Percentiles rank a stretch among this genome's conserved stretches.
These are phyloP conservation scores for Colletotrichum siamense DNA, from an alignment of 2,329 filamentous ascomycete genomes.

Conservation along the genomic window DNA sequence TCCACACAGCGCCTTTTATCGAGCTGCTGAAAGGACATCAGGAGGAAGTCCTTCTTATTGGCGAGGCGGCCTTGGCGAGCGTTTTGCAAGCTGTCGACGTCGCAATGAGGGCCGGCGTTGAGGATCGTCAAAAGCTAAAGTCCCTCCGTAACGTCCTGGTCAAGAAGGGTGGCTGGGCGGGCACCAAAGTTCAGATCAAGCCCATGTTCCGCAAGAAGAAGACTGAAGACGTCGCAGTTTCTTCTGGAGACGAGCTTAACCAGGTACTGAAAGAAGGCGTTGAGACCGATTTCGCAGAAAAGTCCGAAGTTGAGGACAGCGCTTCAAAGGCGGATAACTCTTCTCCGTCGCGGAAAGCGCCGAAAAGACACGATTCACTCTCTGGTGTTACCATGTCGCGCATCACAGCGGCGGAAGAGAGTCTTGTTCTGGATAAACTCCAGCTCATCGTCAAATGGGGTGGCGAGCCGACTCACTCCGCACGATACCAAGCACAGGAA, in stretches of 20 bases:
- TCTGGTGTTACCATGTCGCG: constrained; percentile 92
- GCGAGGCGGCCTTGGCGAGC: constrained; percentile 85
- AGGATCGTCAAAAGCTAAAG: constrained; percentile 87
- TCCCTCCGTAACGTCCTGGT: constrained; percentile 84
- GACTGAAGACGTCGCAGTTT: constrained; percentile 57
- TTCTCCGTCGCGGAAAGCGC: constrained; percentile 42
- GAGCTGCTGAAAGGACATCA: constrained; percentile 93
- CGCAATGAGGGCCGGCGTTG: constrained; percentile 78
- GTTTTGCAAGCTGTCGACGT: constrained; percentile 87
- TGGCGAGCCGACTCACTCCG: constrained; percentile 96
- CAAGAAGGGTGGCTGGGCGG: constrained; percentile 92
- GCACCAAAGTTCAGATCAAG: constrained; percentile 98
- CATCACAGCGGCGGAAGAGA: constrained; percentile 91
- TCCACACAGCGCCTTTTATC: constrained; percentile 95
- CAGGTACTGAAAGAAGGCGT: constrained; percentile 35
- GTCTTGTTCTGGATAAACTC: constrained; percentile 91
- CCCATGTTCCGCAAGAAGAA: constrained; percentile 96
- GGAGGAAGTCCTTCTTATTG: constrained; percentile 93
- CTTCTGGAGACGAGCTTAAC: constrained; percentile 34
- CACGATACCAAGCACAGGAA: constrained; percentile 94
- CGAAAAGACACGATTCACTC: constrained; percentile 80
- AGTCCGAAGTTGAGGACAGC: constrained; percentile 3
- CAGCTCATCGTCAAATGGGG: constrained; percentile 99
- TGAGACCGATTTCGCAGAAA: constrained; percentile 27
- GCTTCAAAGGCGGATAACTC: constrained; percentile 14